phyloP scores from a whole-genome alignment of 768 basidiomycete species.

The Kwoniella dejecticola region DNA sequence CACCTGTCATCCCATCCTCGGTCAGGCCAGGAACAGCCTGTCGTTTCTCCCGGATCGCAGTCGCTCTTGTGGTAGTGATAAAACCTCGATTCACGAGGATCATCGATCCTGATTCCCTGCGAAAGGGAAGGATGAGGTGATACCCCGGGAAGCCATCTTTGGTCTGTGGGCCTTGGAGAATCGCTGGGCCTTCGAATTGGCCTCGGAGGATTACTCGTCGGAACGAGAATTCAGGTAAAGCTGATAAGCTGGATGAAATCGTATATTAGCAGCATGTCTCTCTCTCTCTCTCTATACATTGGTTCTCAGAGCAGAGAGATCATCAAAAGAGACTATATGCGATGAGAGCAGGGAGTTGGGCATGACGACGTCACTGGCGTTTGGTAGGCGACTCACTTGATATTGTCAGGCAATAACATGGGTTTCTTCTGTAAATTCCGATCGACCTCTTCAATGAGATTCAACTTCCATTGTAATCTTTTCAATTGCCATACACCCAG shows the following conservation, averaged over 20 bases:
- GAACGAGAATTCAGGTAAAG: constrained; percentile 83
- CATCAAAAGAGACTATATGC: no score
- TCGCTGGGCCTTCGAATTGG: constrained; percentile 74
- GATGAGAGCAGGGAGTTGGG: no score
- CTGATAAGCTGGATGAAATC: constrained; percentile 67
- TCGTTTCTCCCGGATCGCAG: constrained; percentile 42
- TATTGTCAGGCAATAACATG: constrained; percentile 72
- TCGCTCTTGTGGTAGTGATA: constrained; percentile 60
- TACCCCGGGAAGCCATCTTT: constrained; percentile 84
- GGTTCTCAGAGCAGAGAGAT: no score
- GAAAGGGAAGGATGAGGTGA: constrained; percentile 81
- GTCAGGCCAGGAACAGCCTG: constrained; percentile 27
- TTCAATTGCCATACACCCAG: constrained; percentile 93
- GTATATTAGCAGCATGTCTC: no score
- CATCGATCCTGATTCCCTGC: constrained; percentile 72
- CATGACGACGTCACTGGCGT: no score
- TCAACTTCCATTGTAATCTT: constrained; percentile 91
- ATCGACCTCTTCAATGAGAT: constrained; percentile 88
- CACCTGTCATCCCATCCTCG: constrained; percentile 18
- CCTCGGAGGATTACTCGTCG: constrained; percentile 80
- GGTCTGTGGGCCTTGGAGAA: constrained; percentile 83
- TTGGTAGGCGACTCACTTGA: constrained; percentile 90
- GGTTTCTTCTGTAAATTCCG: constrained; percentile 80
- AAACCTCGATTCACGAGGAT: constrained; percentile 93
- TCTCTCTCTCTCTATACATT: no score